A percentile compares a stretch with the other conserved stretches of the same genome.
Evolutionary conservation across 495 filamentous ascomycete species (phyloP).

Genomic region (Annulohypoxylon maeteangense): DNA sequence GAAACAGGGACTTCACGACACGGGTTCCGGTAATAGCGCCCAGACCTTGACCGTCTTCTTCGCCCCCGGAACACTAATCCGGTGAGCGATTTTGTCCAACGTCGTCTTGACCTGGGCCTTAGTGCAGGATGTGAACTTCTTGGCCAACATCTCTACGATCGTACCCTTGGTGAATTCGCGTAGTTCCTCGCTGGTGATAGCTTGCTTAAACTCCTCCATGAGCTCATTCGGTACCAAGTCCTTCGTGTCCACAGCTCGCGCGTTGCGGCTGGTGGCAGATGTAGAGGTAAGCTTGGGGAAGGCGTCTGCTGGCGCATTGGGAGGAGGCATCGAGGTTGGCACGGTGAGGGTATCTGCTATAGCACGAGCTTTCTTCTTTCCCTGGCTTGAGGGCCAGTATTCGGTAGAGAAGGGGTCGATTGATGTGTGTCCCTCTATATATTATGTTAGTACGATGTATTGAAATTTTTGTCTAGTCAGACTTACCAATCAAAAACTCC

Average conservation of each 20-base stretch:
- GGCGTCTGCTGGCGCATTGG: conserved; percentile 26
- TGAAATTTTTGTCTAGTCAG: not conserved
- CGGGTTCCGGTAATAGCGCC: conserved; percentile 12
- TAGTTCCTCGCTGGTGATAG: conserved; percentile 66
- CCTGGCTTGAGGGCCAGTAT: conserved; percentile 73
- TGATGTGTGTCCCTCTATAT: conserved; percentile 48
- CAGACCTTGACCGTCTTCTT: conserved; percentile 53
- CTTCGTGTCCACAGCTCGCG: conserved; percentile 46
- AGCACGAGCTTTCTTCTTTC: conserved; percentile 4
- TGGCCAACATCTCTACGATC: conserved; percentile 76
- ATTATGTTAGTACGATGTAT: conserved; percentile 26
- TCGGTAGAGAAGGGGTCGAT: conserved; percentile 87
- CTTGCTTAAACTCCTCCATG: conserved; percentile 76
- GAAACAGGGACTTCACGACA: not conserved
- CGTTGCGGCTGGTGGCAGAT: not conserved
- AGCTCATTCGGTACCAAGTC: conserved; percentile 69
- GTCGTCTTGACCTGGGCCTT: conserved; percentile 79
- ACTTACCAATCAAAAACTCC: conserved; percentile 76
- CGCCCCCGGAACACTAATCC: conserved; percentile 60
- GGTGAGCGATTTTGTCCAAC: conserved; percentile 72
- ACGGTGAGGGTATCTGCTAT: not conserved
- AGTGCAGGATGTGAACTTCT: conserved; percentile 77
- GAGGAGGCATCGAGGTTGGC: conserved; percentile 35
- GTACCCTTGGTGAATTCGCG: conserved; percentile 76
- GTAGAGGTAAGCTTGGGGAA: conserved; percentile 3